Base-by-base conservation (phyloP, 208 protist species). In the Willaertia magna region DNA sequence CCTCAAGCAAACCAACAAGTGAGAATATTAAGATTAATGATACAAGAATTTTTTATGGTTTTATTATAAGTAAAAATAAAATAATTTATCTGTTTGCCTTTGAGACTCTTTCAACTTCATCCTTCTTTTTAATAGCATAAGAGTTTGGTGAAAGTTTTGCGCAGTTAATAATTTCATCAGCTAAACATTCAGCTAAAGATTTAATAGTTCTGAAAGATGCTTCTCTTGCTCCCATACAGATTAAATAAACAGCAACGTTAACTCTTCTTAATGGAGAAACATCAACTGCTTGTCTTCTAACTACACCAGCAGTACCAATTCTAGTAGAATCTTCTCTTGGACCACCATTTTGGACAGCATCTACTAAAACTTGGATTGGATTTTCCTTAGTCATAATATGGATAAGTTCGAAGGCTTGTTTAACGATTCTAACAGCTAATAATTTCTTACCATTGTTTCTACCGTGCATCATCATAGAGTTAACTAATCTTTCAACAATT, bases 41-140 rank as follows among this genome's bases (percentile, higher is more conserved):
- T n/a, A n/a, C n/a, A n/a, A n/a, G n/a, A n/a, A n/a, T n/a, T n/a
- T n/a, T n/a, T n/a, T n/a, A n/a, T n/a, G n/a, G n/a, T n/a, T n/a
- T n/a, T n/a, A n/a, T n/a, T n/a, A n/a, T n/a, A n/a, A n/a, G n/a
- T n/a, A n/a, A n/a, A n/a, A n/a, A n/a, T n/a, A n/a, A 49, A 49
- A 49, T 12, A 49, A 49, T 91, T 99, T 99, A 99, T 89, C 98
- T 95, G 96, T 99, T 99, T 87, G 97, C 96, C 95, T 99, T 99
- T 92, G 98, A 98, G 85, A 99, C 97, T 94, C 98, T 97, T 95
- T 99, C 98, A 85, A 99, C 95, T 93, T 99, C 98, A 93, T 99
- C 98, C 95, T 99, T 99, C 97, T 99, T 99, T 93, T 99, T 99
- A 90, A 99, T 99, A 87, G 98, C 98, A 89, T 98, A 99, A 34